phyloP scores from a whole-genome alignment of 768 basidiomycete species.

The Amanita phalloides region DNA sequence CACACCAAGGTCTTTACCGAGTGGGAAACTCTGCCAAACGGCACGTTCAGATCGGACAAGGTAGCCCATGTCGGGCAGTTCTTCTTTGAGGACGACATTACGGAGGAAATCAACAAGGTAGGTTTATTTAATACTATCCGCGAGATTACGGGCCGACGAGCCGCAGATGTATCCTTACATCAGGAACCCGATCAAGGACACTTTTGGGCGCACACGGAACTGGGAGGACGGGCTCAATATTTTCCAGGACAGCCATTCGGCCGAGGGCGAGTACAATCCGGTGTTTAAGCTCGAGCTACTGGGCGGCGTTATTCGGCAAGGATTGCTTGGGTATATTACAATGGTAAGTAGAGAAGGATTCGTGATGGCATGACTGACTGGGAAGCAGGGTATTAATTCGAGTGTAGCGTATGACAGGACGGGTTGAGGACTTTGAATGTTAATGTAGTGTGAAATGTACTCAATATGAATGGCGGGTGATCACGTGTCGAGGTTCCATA shows the following conservation, averaged over 20 bases:
- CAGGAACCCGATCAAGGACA: constrained; percentile 36
- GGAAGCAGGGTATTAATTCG: constrained; percentile 27
- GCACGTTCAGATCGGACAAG: constrained; percentile 32
- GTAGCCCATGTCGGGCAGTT: constrained; percentile 42
- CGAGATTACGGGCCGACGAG: not conserved
- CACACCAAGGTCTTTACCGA: constrained; percentile 44
- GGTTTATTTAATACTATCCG: not conserved
- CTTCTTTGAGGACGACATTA: constrained; percentile 47
- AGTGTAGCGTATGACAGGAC: constrained; percentile 28
- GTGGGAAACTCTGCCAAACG: constrained; percentile 33
- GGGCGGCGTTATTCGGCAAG: constrained; percentile 40
- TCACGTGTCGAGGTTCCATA: constrained; percentile 30
- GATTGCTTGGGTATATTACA: constrained; percentile 42
- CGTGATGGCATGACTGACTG: not conserved
- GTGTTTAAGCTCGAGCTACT: constrained; percentile 39
- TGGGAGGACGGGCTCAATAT: constrained; percentile 43
- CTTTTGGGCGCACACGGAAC: constrained; percentile 38
- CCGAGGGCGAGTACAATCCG: constrained; percentile 40
- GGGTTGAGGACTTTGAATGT: not conserved
- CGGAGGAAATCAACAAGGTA: constrained; percentile 36
- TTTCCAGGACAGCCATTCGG: constrained; percentile 38
- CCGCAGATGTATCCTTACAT: constrained; percentile 40
- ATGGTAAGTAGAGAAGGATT: constrained; percentile 26
- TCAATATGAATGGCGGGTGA: constrained; percentile 21
- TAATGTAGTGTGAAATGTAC: not conserved